Conservation (phyloP, 768 basidiomycete species). For the Pleurotus citrinopileatus region DNA sequence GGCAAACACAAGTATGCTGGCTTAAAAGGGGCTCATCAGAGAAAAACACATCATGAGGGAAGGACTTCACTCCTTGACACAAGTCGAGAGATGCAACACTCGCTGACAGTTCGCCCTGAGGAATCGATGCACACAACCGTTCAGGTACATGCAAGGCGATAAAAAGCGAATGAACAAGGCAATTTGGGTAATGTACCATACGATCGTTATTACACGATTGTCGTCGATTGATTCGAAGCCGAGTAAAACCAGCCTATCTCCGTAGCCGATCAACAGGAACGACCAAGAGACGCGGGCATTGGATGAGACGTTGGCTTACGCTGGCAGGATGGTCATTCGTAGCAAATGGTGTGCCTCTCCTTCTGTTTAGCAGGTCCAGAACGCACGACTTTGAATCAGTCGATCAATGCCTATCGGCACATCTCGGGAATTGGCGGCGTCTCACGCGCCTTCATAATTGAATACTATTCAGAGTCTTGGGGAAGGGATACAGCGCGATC, state of each 20-base stretch:
- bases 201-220: conserved; percentile 7
- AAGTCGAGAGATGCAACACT: background rate
- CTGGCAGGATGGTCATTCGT: too few relatives aligned
- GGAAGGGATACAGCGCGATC: too few relatives aligned
- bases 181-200: background rate
- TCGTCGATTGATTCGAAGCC: conserved; percentile 1
- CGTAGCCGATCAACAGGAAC: conserved; percentile 5
- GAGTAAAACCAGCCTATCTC: conserved; percentile 4
- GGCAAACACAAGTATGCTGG: background rate
- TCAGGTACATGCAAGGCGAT: conserved; percentile 1
- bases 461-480: too few relatives aligned
- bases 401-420: too few relatives aligned
- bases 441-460: background rate
- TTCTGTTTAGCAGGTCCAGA: background rate
- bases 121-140: background rate
- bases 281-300: background rate
- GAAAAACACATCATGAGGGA: background rate
- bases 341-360: background rate
- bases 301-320: background rate
- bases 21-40: background rate
- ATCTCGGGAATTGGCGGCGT: background rate
- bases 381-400: background rate
- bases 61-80: background rate
- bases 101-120: conserved; percentile 13
- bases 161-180: background rate